Evolutionary conservation across 148 eudicot species (phyloP).

Genomic region (Camellia sinensis): DNA sequence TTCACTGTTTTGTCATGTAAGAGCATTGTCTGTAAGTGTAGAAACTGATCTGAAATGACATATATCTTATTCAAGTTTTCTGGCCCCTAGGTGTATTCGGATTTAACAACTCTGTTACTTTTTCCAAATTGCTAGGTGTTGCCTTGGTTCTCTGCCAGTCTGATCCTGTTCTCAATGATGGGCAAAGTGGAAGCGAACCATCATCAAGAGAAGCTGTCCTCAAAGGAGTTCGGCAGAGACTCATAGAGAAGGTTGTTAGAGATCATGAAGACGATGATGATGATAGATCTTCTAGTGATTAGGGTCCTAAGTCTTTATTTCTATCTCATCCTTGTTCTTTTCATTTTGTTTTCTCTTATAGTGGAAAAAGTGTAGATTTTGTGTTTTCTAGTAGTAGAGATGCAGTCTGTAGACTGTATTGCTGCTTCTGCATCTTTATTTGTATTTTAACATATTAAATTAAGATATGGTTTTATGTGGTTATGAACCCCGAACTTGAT

Average conservation of each 20-base stretch:
- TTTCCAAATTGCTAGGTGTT: conserved; percentile 49
- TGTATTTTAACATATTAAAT: neutral
- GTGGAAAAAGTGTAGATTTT: neutral
- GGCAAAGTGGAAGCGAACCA: conserved; percentile 56
- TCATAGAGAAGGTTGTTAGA: conserved; percentile 61
- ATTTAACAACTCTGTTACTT: neutral
- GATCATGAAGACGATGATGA: conserved; percentile 67
- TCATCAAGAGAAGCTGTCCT: conserved; percentile 65
- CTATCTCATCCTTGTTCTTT: neutral
- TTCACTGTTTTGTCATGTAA: neutral
- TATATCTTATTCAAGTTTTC: neutral
- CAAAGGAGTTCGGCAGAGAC: conserved; percentile 64
- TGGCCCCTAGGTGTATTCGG: neutral
- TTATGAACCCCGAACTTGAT: neutral
- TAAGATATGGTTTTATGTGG: neutral
- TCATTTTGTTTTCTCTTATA: neutral
- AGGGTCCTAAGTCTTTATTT: conserved; percentile 5
- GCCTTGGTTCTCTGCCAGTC: conserved; percentile 82
- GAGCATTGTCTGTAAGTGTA: neutral
- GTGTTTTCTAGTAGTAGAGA: neutral
- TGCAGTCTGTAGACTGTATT: neutral
- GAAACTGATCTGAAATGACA: neutral
- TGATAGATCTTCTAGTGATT: conserved; percentile 78
- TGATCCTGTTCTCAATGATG: conserved; percentile 90
- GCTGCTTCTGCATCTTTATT: neutral